Conservation (phyloP, 768 basidiomycete species). For the Auricularia sp. region DNA sequence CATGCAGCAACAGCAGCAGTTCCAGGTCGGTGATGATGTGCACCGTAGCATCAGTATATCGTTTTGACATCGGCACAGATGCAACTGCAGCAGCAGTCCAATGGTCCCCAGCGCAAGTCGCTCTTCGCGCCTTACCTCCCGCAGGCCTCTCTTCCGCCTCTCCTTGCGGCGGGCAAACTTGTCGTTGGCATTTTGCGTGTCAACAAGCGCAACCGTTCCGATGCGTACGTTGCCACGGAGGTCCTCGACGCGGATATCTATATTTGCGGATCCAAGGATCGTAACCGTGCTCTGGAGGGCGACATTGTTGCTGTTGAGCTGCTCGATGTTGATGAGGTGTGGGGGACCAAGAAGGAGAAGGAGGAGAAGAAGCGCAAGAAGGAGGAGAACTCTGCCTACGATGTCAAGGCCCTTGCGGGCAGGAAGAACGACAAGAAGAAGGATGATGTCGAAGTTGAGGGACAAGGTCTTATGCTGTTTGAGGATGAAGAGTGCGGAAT, state of each 20-base stretch:
- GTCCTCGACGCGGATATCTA: slow-evolving; percentile 98
- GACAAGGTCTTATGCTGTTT: slow-evolving; percentile 91
- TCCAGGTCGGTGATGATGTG: slow-evolving; percentile 40
- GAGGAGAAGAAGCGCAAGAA: slow-evolving; percentile 99
- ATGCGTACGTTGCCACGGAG: slow-evolving; percentile 97
- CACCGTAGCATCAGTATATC: not conserved
- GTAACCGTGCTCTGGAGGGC: slow-evolving; percentile 95
- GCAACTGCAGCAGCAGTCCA: slow-evolving; percentile 87
- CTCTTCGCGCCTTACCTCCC: slow-evolving; percentile 98
- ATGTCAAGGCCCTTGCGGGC: slow-evolving; percentile 60
- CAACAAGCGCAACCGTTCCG: slow-evolving; percentile 96
- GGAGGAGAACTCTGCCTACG: slow-evolving; percentile 96
- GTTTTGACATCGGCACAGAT: slow-evolving; percentile 28
- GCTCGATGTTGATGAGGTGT: slow-evolving; percentile 94
- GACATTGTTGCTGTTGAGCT: slow-evolving; percentile 98
- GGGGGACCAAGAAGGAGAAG: slow-evolving; percentile 99
- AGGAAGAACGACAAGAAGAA: slow-evolving; percentile 99
- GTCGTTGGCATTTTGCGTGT: slow-evolving; percentile 96
- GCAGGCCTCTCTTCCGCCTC: slow-evolving; percentile 91
- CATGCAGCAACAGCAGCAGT: slow-evolving; percentile 88
- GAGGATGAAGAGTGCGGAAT: slow-evolving; percentile 85
- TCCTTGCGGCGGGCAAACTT: slow-evolving; percentile 92
- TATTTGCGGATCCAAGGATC: slow-evolving; percentile 96
- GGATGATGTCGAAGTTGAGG: slow-evolving; percentile 99
- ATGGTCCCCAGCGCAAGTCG: slow-evolving; percentile 91